phyloP scores from a whole-genome alignment of 192 early-diverging fungal genomes.

The Coemansia reversa region DNA sequence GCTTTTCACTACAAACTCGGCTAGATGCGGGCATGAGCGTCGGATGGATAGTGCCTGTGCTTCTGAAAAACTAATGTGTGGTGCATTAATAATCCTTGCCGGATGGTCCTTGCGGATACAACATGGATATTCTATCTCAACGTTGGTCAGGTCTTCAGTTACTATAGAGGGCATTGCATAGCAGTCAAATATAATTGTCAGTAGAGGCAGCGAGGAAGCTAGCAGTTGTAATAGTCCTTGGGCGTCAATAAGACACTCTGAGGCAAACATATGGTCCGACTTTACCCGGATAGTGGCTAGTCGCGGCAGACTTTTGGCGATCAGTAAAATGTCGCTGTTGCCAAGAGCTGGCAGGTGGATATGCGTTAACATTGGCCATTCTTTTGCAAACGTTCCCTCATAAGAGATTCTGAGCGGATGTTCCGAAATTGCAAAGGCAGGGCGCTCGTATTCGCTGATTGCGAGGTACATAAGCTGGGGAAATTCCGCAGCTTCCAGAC shows the following conservation, averaged over 20 bases:
- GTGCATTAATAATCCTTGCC: constrained; percentile 11
- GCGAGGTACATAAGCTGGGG: constrained; percentile 17
- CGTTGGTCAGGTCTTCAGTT: background rate
- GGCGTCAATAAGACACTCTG: constrained; percentile 4
- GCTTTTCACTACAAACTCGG: constrained; percentile 1
- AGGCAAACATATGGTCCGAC: background rate
- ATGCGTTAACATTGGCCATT: constrained; percentile 22
- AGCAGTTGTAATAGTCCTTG: constrained; percentile 27
- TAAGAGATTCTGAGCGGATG: constrained; percentile 16
- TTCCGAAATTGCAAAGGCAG: constrained; percentile 8
- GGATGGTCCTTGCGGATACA: constrained; percentile 16
- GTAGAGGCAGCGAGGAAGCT: constrained; percentile 12
- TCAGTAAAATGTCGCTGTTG: constrained; percentile 12
- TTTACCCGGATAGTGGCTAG: constrained; percentile 14
- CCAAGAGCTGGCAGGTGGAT: constrained; percentile 15
- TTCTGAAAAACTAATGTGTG: constrained; percentile 16
- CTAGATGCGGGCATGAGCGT: constrained; percentile 16
- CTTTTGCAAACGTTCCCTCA: constrained; percentile 27
- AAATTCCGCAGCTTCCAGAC: constrained; percentile 30
- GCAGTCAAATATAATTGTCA: constrained; percentile 9
- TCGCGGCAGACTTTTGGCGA: constrained; percentile 15
- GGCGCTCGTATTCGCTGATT: constrained; percentile 14
- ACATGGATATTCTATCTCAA: constrained; percentile 8
- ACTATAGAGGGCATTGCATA: background rate
- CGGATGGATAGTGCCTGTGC: constrained; percentile 18